These are phyloP conservation scores for Porcisia deanei DNA, from an alignment of 208 protist species.

Conservation along the genomic window DNA sequence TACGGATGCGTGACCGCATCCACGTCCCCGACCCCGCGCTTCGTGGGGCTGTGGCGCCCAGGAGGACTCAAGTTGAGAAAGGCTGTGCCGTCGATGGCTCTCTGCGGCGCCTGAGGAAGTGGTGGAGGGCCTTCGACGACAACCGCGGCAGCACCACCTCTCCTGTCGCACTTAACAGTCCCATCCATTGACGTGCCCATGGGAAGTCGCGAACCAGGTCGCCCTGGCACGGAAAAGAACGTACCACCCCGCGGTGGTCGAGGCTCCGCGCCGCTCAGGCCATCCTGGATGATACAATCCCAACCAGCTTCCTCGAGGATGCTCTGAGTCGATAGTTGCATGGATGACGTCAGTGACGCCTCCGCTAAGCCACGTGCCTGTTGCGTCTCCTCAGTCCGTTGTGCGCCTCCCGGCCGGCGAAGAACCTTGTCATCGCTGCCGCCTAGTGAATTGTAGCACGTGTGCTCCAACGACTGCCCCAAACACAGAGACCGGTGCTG, in stretches of 20 bases:
- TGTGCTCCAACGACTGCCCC: too few species aligned
- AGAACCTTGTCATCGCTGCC: background rate
- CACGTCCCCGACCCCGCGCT: background rate
- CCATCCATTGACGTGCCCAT: background rate
- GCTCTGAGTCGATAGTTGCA: background rate
- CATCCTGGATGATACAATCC: background rate
- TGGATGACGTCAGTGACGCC: background rate
- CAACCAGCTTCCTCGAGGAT: background rate
- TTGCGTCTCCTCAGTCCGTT: background rate
- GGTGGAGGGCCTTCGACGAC: constrained; percentile 18
- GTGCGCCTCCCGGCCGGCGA: background rate
- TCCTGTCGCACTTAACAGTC: background rate
- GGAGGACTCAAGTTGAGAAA: background rate
- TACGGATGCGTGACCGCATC: background rate
- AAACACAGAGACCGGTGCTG: background rate
- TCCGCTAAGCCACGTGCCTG: background rate
- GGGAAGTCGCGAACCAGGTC: background rate
- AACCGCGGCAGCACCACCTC: background rate
- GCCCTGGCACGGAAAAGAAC: background rate
- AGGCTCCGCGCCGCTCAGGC: background rate
- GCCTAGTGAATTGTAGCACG: background rate
- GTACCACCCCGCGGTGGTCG: background rate
- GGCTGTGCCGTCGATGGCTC: background rate
- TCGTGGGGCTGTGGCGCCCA: background rate
- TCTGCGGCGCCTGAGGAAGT: constrained; percentile 16